Evolutionary conservation across 257 asterid species (phyloP), one percentile per base, ranked within the genome.

Genomic region (Rauvolfia tetraphylla): DNA sequence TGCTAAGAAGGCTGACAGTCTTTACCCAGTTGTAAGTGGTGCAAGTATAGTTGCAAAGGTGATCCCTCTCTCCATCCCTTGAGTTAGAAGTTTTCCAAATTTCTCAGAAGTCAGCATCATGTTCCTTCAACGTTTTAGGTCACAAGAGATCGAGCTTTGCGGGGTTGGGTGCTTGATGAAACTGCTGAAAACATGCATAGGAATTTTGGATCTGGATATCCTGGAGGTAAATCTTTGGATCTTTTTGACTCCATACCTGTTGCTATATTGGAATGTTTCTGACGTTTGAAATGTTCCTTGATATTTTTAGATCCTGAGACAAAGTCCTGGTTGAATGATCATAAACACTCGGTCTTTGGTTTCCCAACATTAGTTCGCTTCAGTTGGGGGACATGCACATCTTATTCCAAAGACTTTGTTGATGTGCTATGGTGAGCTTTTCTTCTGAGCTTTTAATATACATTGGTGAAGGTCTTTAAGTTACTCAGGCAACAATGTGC

Each of bases 11-110:
- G 99, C 99, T 48, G 99, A 95, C 78, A 95, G 99, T 83, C 93
- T 95, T 76, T 95, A 90, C 84, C 98, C 99, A 39, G 97, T 95
- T 75, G 99, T 95, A 42, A 95, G 99, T 84, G 98, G 99, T 48
- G 98, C 99, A 57, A 95, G 99, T 87, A 95, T 95, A 78, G 99
- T 87, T 81, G 99, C 99, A 78, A 95, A 95, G 98, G 98, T 95
- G 82, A 86, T 56, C 68, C 71, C 66, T 59, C 51, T 59, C 75
- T 62, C 44, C 29, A 57, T 22, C 77, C 70, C 31, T 72, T 71
- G 20, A 20, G 48, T 44, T 71, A 18, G 33, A 70, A 27, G 20
- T 75, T 41, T 22, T 31, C 62, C 61, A 11, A 33, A 78, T 9
- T 18, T 22, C 38, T n/a, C 49, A 31, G 62, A 0, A 22, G 46